phyloP scores from a whole-genome alignment of 176 grass and related monocot species.

The Calamus simplicifolius region DNA sequence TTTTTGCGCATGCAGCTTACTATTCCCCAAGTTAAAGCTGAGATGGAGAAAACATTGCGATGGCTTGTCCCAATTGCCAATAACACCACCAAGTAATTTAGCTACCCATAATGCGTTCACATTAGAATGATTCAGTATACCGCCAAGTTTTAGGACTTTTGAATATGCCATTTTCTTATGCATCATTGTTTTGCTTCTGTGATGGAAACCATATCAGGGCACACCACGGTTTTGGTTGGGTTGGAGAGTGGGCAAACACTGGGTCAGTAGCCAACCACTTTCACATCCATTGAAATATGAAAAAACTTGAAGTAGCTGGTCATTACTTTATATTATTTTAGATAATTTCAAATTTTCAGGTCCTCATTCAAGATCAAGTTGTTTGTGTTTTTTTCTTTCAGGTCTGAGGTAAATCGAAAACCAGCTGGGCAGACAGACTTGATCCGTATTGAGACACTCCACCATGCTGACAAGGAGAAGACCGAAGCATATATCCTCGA shows the following conservation, averaged over 20 bases:
- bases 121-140: no score
- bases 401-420: slow-evolving; percentile 61
- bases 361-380: no score
- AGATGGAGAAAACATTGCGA: slow-evolving; percentile 86
- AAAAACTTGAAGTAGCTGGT: not conserved
- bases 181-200: slow-evolving; percentile 9
- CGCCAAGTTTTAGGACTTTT: no score
- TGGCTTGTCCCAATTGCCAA: slow-evolving; percentile 85
- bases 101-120: not conserved
- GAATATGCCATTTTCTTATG: not conserved
- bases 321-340: no score
- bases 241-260: slow-evolving; percentile 96
- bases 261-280: slow-evolving; percentile 39
- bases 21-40: slow-evolving; percentile 68
- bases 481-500: slow-evolving; percentile 76
- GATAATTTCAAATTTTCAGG: no score
- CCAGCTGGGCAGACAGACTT: slow-evolving; percentile 46
- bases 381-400: slow-evolving; percentile 15
- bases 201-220: slow-evolving; percentile 40
- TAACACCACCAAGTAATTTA: slow-evolving; percentile 83
- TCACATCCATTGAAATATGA: not conserved
- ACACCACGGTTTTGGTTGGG: slow-evolving; percentile 90
- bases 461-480: slow-evolving; percentile 86
- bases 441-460: slow-evolving; percentile 69
- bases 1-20: slow-evolving; percentile 59